Evolutionary conservation across 768 basidiomycete species (phyloP), one percentile per base, ranked within the genome.

Genomic region (Mycena haematopus): DNA sequence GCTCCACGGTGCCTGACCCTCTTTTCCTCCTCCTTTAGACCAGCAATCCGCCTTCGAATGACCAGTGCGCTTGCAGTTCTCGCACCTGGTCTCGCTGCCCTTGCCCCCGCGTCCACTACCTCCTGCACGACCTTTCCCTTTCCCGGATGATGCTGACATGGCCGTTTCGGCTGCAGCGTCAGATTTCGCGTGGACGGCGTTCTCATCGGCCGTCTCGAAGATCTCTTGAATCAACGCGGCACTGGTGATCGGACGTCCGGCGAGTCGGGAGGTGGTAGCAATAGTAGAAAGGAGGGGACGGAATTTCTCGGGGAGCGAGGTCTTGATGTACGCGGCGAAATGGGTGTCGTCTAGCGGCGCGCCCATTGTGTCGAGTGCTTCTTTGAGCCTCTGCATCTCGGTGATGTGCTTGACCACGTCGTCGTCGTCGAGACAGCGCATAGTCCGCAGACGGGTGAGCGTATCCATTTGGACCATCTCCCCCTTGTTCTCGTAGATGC

Each of bases 31-130:
- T 6, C 52, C 52, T 42, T 54, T 54, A 24, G 52, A 24, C 52
- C 52, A 54, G 52, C 36, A 74, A 40, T 74, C 72, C 13, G 27
- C 29, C 40, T 42, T 57, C 1, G 65, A 63, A 56, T 78, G 77
- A 3, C 74, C 75, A 13, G 65, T 74, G 66, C 73, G 73, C 35
- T 70, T 55, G 54, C 76, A 76, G 51, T 76, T 78, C 19, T 67
- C 70, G 57, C 76, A 77, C 22, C 2, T 38, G 21, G 22, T 11
- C 31, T 19, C 25, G 17, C 31, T 11, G 31, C 35, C 21, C 14
- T 61, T 55, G 21, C 5, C 5, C 3, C 53, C 42, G 33, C 13
- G 19, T 0, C 14, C 25, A 24, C 52, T 42, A 2, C 47, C 54
- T 9, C 51, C 57, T 36, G 58, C 11, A 11, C 11, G 31, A 11